phyloP scores from a whole-genome alignment of 2,329 filamentous ascomycete genomes.

The Orbilia brochopaga region DNA sequence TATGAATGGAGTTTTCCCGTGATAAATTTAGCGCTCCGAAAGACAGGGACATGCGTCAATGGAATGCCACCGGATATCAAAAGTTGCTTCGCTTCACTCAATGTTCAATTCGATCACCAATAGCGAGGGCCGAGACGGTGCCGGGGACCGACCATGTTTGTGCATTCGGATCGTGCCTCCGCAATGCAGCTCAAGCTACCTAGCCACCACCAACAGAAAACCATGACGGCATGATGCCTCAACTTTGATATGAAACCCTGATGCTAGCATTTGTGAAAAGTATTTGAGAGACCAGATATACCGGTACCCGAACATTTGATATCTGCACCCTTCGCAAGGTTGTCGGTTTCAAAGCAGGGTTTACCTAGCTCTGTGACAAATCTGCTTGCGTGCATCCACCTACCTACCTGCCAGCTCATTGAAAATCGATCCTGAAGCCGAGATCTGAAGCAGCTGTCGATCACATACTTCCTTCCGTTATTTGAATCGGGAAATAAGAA shows the following conservation, averaged over 20 bases:
- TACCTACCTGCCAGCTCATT: conserved; percentile 2
- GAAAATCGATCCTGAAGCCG: background rate
- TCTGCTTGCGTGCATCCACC: background rate
- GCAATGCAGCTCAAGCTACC: background rate
- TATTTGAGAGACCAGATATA: background rate
- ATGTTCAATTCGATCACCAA: background rate
- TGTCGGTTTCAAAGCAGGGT: conserved; percentile 1
- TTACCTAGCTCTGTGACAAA: background rate
- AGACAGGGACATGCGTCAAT: background rate
- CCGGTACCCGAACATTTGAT: background rate
- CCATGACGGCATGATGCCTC: background rate
- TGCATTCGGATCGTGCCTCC: background rate
- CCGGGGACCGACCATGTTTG: background rate
- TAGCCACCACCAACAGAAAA: background rate
- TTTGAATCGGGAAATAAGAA: background rate
- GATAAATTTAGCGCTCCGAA: background rate
- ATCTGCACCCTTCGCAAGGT: background rate
- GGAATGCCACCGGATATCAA: background rate
- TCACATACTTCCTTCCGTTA: background rate
- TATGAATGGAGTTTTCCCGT: background rate
- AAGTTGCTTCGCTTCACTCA: background rate
- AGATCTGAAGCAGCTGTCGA: background rate
- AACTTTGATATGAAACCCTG: background rate
- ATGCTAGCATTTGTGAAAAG: background rate
- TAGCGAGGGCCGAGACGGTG: background rate